Evolutionary conservation across 2,329 filamentous ascomycete species (phyloP).

Genomic region (Dactylonectria macrodidyma): DNA sequence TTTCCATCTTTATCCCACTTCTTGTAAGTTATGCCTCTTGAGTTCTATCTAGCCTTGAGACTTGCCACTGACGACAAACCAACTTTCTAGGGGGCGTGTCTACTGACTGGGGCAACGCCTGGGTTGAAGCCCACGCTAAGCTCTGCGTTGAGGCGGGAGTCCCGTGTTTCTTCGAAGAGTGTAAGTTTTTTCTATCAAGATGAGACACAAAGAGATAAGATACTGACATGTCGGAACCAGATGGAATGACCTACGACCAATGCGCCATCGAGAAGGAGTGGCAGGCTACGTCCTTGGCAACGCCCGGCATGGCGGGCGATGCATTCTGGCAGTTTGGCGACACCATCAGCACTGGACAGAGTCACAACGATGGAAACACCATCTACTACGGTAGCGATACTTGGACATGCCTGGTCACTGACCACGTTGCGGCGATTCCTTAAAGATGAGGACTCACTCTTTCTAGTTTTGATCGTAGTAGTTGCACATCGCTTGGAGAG

Average conservation of each 20-base stretch:
- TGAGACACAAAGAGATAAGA: not conserved
- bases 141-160: constrained; percentile 48
- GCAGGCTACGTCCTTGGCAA: constrained; percentile 50
- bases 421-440: constrained; percentile 53
- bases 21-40: constrained; percentile 41
- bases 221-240: constrained; percentile 29
- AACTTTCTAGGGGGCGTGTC: constrained; percentile 29
- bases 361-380: constrained; percentile 61
- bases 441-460: not conserved
- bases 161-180: constrained; percentile 53
- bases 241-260: constrained; percentile 45
- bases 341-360: constrained; percentile 57
- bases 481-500: no score
- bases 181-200: constrained; percentile 39
- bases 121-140: constrained; percentile 46
- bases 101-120: constrained; percentile 36
- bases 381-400: constrained; percentile 60
- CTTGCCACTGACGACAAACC: not conserved
- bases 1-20: constrained; percentile 51
- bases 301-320: constrained; percentile 53
- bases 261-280: constrained; percentile 65
- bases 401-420: constrained; percentile 60
- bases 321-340: constrained; percentile 61
- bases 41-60: not conserved
- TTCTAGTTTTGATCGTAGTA: not conserved